Conservation (phyloP, 192 early-diverging fungal genomes). For the Helicostylum pulchrum region DNA sequence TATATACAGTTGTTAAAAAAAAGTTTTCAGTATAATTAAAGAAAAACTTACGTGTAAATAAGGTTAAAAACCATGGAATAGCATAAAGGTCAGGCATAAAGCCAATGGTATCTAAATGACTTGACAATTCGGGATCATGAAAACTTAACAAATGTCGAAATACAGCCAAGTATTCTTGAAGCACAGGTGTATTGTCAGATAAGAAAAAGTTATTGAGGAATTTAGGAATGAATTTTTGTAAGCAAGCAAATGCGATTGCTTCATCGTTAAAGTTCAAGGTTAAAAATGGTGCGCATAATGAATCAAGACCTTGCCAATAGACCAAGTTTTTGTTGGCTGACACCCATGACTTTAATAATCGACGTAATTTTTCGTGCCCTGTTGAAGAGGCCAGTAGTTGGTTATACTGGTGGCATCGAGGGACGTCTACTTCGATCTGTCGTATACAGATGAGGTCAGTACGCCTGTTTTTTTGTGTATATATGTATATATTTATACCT, state of each 20-base stretch:
- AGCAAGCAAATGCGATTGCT: constrained; percentile 63
- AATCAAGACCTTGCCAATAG: constrained; percentile 85
- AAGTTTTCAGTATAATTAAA: not conserved
- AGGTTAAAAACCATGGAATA: constrained; percentile 80
- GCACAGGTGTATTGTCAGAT: constrained; percentile 62
- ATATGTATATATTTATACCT: constrained; percentile 34
- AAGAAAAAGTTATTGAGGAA: constrained; percentile 72
- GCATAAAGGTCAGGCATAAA: constrained; percentile 73
- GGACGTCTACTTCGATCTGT: constrained; percentile 45
- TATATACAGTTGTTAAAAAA: constrained; percentile 21
- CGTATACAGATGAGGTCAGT: too few relatives aligned
- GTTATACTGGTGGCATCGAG: constrained; percentile 68
- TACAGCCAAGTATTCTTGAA: constrained; percentile 67
- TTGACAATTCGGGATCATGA: constrained; percentile 71
- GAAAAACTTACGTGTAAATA: constrained; percentile 69
- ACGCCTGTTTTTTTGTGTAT: too few relatives aligned
- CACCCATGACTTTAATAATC: constrained; percentile 60
- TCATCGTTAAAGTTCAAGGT: constrained; percentile 76
- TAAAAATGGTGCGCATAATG: constrained; percentile 71
- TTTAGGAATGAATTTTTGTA: constrained; percentile 62
- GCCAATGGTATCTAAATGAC: constrained; percentile 57
- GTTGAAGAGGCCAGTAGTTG: constrained; percentile 56
- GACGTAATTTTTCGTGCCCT: constrained; percentile 59
- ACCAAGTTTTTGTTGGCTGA: constrained; percentile 58
- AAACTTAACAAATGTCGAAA: constrained; percentile 65